Percentiles rank a stretch among this genome's conserved stretches.
Conservation (phyloP, 2,329 filamentous ascomycete genomes). For the Cercospora zeina region DNA sequence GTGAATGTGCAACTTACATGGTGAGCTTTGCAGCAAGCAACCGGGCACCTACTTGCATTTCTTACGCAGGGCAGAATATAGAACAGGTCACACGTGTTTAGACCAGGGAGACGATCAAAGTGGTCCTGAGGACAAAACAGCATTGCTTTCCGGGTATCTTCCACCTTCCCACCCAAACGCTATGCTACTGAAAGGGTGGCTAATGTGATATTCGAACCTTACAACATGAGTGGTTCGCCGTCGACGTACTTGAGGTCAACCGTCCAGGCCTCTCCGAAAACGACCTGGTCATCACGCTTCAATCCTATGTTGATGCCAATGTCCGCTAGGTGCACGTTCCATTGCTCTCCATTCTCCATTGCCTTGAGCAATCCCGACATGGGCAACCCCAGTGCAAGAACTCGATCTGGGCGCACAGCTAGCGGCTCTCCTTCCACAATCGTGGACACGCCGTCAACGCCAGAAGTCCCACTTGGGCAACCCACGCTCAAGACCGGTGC, state of each 20-base stretch:
- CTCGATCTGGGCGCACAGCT: constrained; percentile 76
- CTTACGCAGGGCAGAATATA: not conserved
- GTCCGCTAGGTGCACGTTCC: constrained; percentile 78
- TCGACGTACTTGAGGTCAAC: constrained; percentile 49
- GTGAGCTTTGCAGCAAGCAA: not conserved
- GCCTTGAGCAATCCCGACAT: constrained; percentile 81
- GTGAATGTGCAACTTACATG: not conserved
- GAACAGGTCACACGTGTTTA: not conserved
- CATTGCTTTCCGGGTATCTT: constrained; percentile 10
- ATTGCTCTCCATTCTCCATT: constrained; percentile 64
- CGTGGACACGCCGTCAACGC: constrained; percentile 67
- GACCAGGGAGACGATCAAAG: not conserved
- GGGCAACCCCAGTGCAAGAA: constrained; percentile 83
- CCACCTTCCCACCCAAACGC: constrained; percentile 6
- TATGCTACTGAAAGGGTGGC: constrained; percentile 10
- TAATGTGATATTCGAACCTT: not conserved
- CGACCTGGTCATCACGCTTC: constrained; percentile 79
- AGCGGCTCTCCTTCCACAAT: constrained; percentile 72
- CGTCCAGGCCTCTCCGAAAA: constrained; percentile 86
- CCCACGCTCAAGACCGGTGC: constrained; percentile 84
- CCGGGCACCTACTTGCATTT: not conserved
- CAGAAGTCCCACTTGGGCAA: constrained; percentile 84
- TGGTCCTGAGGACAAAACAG: not conserved
- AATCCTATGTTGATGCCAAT: constrained; percentile 83
- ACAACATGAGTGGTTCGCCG: constrained; percentile 10